Conservation (phyloP, 257 asterid species). For the Phtheirospermum japonicum region DNA sequence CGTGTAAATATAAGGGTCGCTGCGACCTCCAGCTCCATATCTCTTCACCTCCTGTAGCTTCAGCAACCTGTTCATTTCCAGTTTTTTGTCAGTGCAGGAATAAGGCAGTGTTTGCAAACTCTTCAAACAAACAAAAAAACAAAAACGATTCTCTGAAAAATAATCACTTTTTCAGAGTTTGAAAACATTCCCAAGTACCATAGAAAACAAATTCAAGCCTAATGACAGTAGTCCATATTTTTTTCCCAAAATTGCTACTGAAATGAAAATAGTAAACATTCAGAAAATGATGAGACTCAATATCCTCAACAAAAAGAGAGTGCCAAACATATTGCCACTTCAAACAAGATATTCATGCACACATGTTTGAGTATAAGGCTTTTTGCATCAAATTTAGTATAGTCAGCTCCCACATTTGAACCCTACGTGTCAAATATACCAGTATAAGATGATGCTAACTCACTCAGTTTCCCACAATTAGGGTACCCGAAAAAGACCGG, state of each 20-base stretch:
- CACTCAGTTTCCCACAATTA: not conserved
- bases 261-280: too few species aligned
- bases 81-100: not conserved
- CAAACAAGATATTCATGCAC: not conserved
- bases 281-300: not conserved
- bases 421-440: not conserved
- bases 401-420: constrained; percentile 1
- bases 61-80: constrained; percentile 62
- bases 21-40: constrained; percentile 83
- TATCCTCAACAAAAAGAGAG: not conserved
- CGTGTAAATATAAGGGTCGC: constrained; percentile 80
- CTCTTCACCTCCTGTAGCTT: constrained; percentile 71
- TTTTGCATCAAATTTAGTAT: not conserved
- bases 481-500: not conserved
- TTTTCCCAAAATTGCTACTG: too few species aligned
- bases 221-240: not conserved
- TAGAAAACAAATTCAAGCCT: not conserved
- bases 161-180: not conserved
- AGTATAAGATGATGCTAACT: not conserved
- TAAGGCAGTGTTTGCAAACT: not conserved
- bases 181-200: not conserved
- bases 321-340: constrained; percentile 6
- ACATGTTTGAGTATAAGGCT: too few species aligned
- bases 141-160: not conserved
- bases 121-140: not conserved